These are phyloP conservation scores for Hypocrella siamensis DNA, from an alignment of 2,329 filamentous ascomycete species.

Conservation along the genomic window DNA sequence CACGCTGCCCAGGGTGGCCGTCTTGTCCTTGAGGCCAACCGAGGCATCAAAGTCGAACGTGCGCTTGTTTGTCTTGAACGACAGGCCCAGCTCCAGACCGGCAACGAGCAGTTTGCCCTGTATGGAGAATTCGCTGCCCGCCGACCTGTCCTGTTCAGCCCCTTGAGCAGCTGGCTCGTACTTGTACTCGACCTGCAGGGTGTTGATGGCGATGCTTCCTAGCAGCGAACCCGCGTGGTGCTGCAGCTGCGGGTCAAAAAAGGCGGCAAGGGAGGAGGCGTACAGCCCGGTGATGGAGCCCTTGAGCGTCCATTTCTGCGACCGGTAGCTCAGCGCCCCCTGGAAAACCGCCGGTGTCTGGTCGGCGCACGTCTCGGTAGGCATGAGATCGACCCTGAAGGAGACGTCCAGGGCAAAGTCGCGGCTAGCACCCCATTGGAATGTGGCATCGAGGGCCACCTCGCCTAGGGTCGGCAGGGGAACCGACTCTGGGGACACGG, in stretches of 20 bases:
- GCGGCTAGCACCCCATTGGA: conserved; percentile 2
- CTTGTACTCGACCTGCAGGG: conserved; percentile 2
- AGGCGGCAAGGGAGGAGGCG: conserved; percentile 2
- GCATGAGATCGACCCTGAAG: conserved; percentile 1
- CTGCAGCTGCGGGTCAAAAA: conserved; percentile 4
- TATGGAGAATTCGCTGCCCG: conserved; percentile 5
- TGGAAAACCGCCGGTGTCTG: background rate
- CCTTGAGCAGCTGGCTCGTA: conserved; percentile 1
- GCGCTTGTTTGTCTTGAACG: conserved; percentile 3
- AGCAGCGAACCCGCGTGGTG: conserved; percentile 4
- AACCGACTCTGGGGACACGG: background rate
- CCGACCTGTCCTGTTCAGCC: background rate
- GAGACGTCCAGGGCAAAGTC: conserved; percentile 1
- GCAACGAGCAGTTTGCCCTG: conserved; percentile 6
- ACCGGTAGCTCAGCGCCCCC: conserved; percentile 3
- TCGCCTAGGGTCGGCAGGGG: conserved; percentile 3
- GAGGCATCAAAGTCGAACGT: conserved; percentile 3
- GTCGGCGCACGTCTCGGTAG: background rate
- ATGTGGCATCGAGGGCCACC: conserved; percentile 2
- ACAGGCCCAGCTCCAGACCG: conserved; percentile 3
- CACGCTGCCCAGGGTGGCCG: conserved; percentile 5
- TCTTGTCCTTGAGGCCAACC: conserved; percentile 1
- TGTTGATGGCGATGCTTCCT: conserved; percentile 5
- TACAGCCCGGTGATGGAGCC: conserved; percentile 3
- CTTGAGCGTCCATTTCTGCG: conserved; percentile 2